Evolutionary conservation across 140 eudicot genomes (phyloP), one percentile per base, ranked within the genome.

Genomic region (Senecio squalidus): DNA sequence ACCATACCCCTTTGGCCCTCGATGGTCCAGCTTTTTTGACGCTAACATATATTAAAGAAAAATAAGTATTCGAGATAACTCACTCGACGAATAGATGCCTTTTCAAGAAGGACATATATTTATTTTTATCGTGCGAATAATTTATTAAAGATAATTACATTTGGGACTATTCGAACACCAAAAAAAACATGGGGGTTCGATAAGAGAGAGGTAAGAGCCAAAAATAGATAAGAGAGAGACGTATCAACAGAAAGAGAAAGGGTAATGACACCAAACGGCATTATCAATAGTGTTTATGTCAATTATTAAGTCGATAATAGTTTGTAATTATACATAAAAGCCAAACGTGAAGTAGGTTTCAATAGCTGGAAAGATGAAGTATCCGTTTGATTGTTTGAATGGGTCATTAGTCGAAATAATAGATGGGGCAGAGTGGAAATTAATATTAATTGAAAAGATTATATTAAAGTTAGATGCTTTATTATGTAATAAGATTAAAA

Each of bases 21-120:
- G 55, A 68, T 74, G 80, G 76, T 74, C 80, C 80, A 34, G 13
- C 55, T 31, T 38, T n/a, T 72, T 50, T 49, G 18, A 57, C 71
- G 63, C 49, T 49, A 18, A 34, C n/a, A 24, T 46, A 16, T 27
- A 39, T 40, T 39, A 1, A 30, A 4, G 9, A 11, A 36, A 36
- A 9, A 36, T 47, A 17, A 9, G 20, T 25, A 11, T 22, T 21
- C 6, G n/a, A 62, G 67, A 65, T 39, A 31, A 29, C 15, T 23
- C 56, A 18, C 67, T 15, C 46, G 46, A 43, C 27, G 6, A 43
- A 60, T 44, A 46, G 55, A 41, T 11, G n/a, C n/a, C n/a, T n/a
- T n/a, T n/a, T n/a, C n/a, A n/a, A n/a, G n/a, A n/a, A n/a, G n/a
- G n/a, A n/a, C n/a, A n/a, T n/a, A n/a, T n/a, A n/a, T n/a, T n/a